Evolutionary conservation across 2,329 filamentous ascomycete genomes (phyloP).

Genomic region (Arthrobotrys megalospora): DNA sequence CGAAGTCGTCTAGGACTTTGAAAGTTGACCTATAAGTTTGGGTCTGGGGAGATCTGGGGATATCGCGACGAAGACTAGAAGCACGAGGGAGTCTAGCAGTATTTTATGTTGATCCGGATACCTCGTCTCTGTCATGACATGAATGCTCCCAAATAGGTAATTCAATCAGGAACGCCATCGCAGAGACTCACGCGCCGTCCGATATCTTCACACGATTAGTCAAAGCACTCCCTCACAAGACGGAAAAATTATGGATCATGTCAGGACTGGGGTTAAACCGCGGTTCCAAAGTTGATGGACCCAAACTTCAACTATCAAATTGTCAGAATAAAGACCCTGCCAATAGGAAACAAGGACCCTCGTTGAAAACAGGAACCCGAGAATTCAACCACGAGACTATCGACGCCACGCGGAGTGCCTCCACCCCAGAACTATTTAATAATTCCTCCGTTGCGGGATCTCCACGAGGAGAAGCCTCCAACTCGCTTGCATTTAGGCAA

Average conservation of each 20-base stretch:
- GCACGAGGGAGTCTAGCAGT: background rate
- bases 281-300: background rate
- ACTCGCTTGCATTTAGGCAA: slow-evolving; percentile 41
- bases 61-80: background rate
- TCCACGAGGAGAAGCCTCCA: slow-evolving; percentile 1
- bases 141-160: background rate
- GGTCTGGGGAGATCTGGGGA: slow-evolving; percentile 3
- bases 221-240: background rate
- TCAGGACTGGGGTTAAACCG: background rate
- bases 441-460: slow-evolving; percentile 32
- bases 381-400: slow-evolving; percentile 13
- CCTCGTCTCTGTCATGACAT: background rate
- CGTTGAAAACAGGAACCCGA: background rate
- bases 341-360: background rate
- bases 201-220: background rate
- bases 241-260: slow-evolving; percentile 40
- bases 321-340: background rate
- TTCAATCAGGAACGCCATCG: background rate
- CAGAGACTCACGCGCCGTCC: background rate
- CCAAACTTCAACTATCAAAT: background rate
- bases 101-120: slow-evolving; percentile 8
- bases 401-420: background rate
- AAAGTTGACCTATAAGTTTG: background rate
- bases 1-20: slow-evolving; percentile 4
- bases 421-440: background rate